A percentile compares a stretch with the other conserved stretches of the same genome.
Evolutionary conservation across 495 filamentous ascomycete genomes (phyloP).

Genomic region (Penicillium goetzii): DNA sequence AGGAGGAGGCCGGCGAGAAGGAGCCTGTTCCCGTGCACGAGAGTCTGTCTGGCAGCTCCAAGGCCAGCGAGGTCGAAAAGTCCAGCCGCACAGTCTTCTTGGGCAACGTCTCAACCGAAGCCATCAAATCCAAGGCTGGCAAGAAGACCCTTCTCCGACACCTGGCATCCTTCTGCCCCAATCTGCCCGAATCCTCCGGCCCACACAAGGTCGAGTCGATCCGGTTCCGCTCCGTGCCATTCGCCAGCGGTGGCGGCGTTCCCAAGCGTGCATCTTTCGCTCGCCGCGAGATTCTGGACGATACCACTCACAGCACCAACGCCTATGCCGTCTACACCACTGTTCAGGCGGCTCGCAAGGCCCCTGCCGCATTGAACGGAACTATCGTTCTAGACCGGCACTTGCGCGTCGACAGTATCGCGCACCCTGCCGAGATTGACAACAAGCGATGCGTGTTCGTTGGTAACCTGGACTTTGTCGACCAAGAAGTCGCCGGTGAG

Average conservation of each 20-base stretch:
- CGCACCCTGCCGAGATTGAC: conserved; percentile 81
- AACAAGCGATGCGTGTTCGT: conserved; percentile 93
- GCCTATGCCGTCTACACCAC: conserved; percentile 90
- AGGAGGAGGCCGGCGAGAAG: conserved; percentile 31
- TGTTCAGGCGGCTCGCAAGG: conserved; percentile 70
- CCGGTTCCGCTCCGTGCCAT: conserved; percentile 91
- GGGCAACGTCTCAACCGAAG: conserved; percentile 81
- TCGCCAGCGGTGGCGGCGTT: conserved; percentile 65
- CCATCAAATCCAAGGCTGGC: conserved; percentile 77
- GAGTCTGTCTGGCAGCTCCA: conserved; percentile 44
- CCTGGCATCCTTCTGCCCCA: conserved; percentile 57
- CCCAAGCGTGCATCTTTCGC: conserved; percentile 92
- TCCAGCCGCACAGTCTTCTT: conserved; percentile 90
- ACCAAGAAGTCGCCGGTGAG: conserved; percentile 67
- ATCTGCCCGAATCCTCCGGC: conserved; percentile 45
- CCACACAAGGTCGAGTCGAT: conserved; percentile 81
- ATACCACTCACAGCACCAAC: conserved; percentile 90
- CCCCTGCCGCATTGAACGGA: conserved; percentile 78
- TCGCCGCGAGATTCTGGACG: conserved; percentile 76
- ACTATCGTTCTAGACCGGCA: conserved; percentile 84
- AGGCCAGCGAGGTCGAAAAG: conserved; percentile 71
- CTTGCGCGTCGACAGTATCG: conserved; percentile 84
- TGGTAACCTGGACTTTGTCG: conserved; percentile 93
- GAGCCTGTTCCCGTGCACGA: conserved; percentile 59
- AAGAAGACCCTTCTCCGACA: conserved; percentile 78